These are phyloP conservation scores for Beauveria brongniartii DNA, from an alignment of 2,329 filamentous ascomycete genomes.

Conservation along the genomic window DNA sequence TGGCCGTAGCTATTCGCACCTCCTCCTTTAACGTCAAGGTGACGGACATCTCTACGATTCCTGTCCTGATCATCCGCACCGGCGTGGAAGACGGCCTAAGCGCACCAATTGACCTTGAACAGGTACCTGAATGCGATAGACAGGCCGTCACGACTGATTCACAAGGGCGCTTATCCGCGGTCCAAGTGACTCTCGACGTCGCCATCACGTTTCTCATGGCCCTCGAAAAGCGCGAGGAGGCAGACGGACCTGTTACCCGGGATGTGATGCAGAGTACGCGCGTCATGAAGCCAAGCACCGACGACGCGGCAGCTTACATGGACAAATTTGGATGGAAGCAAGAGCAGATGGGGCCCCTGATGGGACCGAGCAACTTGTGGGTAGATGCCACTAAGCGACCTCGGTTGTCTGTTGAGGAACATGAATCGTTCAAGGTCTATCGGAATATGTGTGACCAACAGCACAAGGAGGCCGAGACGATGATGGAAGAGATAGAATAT, in stretches of 20 bases:
- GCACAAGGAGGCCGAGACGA: background rate
- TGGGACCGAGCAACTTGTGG: background rate
- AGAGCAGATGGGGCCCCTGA: background rate
- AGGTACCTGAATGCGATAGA: background rate
- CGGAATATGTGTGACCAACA: too few species aligned
- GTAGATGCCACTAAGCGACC: background rate
- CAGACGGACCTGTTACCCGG: background rate
- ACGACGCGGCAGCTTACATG: background rate
- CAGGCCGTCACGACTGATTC: background rate
- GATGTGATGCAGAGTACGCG: background rate
- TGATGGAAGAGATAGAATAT: background rate
- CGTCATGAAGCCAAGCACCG: accelerated
- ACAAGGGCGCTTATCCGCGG: background rate
- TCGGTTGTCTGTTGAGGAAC: background rate
- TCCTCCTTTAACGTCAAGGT: background rate
- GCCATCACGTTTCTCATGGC: background rate
- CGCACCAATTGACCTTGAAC: background rate
- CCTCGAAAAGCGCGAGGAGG: background rate
- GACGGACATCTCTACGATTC: background rate
- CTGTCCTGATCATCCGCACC: background rate
- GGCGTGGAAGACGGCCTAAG: background rate
- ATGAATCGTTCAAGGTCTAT: background rate
- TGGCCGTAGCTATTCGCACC: background rate
- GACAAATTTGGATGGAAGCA: background rate
- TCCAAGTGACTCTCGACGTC: background rate